Conservation (phyloP, 495 filamentous ascomycete species). For the Penicillium paradoxum region DNA sequence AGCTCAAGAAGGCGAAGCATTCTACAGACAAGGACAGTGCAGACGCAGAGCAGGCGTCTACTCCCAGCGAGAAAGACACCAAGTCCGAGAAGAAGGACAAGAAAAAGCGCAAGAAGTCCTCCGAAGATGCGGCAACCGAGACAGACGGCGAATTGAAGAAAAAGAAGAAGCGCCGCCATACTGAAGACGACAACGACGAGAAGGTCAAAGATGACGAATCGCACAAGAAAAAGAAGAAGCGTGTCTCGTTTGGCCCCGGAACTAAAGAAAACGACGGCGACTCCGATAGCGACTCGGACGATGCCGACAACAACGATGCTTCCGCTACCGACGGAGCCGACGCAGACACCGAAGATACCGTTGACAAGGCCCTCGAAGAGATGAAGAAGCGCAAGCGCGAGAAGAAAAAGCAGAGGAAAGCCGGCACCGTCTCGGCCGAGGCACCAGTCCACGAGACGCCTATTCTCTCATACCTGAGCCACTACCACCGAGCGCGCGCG, state of each 20-base stretch:
- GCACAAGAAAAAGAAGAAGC: constrained; percentile 48
- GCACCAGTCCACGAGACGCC: constrained; percentile 42
- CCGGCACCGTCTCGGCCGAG: constrained; percentile 11
- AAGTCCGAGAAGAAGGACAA: constrained; percentile 9
- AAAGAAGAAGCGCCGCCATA: constrained; percentile 23
- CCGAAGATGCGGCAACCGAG: constrained; percentile 14
- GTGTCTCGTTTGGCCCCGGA: constrained; percentile 72
- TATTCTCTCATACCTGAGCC: constrained; percentile 66
- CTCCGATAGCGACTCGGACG: constrained; percentile 27
- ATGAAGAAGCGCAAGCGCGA: constrained; percentile 29
- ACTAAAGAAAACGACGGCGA: constrained; percentile 58
- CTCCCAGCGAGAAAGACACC: constrained; percentile 16
- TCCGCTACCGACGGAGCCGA: constrained; percentile 23
- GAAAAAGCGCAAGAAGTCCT: constrained; percentile 14
- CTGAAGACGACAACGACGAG: constrained; percentile 12
- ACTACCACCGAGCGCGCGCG: constrained; percentile 59
- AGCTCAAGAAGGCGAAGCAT: constrained; percentile 62
- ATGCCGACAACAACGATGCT: constrained; percentile 10
- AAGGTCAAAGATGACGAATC: constrained; percentile 17
- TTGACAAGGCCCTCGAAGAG: constrained; percentile 20
- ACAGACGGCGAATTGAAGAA: constrained; percentile 14
- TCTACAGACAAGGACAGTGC: constrained; percentile 18
- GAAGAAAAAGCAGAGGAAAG: constrained; percentile 34
- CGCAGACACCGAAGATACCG: constrained; percentile 14
- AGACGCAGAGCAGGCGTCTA: constrained; percentile 1